phyloP scores from a whole-genome alignment of 352 stramenopile species.

The Phytophthora ramorum region DNA sequence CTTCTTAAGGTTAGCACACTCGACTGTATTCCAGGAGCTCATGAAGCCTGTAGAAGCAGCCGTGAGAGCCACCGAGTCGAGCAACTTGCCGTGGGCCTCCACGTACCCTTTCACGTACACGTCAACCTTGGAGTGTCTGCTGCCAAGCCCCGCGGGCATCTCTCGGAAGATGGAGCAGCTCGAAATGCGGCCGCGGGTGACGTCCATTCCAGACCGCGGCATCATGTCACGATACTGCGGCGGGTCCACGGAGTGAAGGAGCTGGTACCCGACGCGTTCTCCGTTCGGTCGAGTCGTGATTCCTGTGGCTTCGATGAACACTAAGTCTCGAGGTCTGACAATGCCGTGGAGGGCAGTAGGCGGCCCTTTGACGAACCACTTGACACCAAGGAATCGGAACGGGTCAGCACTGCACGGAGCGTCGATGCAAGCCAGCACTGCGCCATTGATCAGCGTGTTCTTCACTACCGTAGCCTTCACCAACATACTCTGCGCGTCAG shows the following conservation, averaged over 20 bases:
- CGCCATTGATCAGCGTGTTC: slow-evolving; percentile 37
- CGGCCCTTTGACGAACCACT: slow-evolving; percentile 42
- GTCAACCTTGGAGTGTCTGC: slow-evolving; percentile 30
- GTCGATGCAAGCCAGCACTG: slow-evolving; percentile 40
- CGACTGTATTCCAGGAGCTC: slow-evolving; percentile 58
- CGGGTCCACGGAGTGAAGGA: slow-evolving; percentile 43
- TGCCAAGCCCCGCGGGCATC: slow-evolving; percentile 13
- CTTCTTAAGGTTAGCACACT: slow-evolving; percentile 56
- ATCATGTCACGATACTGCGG: slow-evolving; percentile 30
- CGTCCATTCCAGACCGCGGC: slow-evolving; percentile 21
- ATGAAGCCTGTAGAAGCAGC: slow-evolving; percentile 48
- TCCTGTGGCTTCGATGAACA: slow-evolving; percentile 46
- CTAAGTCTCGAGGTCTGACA: slow-evolving; percentile 35
- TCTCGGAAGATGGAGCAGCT: slow-evolving; percentile 42
- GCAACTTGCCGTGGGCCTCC: slow-evolving; percentile 44
- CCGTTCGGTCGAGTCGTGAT: slow-evolving; percentile 33
- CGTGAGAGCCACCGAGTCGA: slow-evolving; percentile 47
- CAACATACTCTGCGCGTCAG: slow-evolving; percentile 53
- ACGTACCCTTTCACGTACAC: slow-evolving; percentile 53
- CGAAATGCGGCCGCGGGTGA: slow-evolving; percentile 41
- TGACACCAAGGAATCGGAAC: slow-evolving; percentile 43
- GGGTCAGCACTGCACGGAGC: slow-evolving; percentile 35
- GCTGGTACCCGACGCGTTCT: slow-evolving; percentile 40
- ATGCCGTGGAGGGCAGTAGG: slow-evolving; percentile 32
- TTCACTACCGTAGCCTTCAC: slow-evolving; percentile 51